Evolutionary conservation across 345 rosid genomes (phyloP).

Genomic region (Erysimum cheiranthoides): DNA sequence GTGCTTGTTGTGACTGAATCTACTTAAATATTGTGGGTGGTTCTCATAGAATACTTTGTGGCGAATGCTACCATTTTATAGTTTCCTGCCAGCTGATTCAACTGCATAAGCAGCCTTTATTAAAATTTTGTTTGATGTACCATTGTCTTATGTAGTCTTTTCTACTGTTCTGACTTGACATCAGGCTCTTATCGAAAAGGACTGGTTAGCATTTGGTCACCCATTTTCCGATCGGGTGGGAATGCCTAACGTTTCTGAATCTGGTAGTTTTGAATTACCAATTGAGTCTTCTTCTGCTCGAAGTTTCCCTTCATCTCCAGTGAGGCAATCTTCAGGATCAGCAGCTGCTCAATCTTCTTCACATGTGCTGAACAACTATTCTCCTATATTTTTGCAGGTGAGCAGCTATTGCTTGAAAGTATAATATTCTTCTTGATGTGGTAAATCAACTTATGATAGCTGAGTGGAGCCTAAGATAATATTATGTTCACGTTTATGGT

Average conservation of each 20-base stretch:
- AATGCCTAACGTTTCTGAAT: constrained; percentile 76
- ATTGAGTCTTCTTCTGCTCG: constrained; percentile 76
- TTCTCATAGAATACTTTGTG: constrained; percentile 24
- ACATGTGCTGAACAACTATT: constrained; percentile 78
- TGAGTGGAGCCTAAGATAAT: constrained; percentile 6
- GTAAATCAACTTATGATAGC: constrained; percentile 1
- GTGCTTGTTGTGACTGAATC: constrained; percentile 27
- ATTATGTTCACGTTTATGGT: constrained; percentile 22
- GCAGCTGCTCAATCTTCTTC: constrained; percentile 69
- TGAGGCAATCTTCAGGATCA: constrained; percentile 74
- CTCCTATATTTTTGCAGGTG: constrained; percentile 99
- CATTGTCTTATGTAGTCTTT: constrained; percentile 28
- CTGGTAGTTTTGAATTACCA: constrained; percentile 62
- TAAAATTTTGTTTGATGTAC: constrained; percentile 27
- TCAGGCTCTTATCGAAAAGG: constrained; percentile 96
- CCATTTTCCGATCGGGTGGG: constrained; percentile 96
- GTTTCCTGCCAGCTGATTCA: constrained; percentile 23
- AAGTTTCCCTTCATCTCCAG: constrained; percentile 73
- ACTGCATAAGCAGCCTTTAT: constrained; percentile 20
- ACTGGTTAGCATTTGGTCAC: constrained; percentile 99
- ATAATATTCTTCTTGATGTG: constrained; percentile 12
- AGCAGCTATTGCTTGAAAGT: constrained; percentile 22
- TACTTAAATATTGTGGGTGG: constrained; percentile 8
- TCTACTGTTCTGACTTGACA: constrained; percentile 29
- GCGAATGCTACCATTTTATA: constrained; percentile 15